Evolutionary conservation across 192 early-diverging fungal species (phyloP), one percentile per base, ranked within the genome.

Genomic region (Mortierella claussenii): DNA sequence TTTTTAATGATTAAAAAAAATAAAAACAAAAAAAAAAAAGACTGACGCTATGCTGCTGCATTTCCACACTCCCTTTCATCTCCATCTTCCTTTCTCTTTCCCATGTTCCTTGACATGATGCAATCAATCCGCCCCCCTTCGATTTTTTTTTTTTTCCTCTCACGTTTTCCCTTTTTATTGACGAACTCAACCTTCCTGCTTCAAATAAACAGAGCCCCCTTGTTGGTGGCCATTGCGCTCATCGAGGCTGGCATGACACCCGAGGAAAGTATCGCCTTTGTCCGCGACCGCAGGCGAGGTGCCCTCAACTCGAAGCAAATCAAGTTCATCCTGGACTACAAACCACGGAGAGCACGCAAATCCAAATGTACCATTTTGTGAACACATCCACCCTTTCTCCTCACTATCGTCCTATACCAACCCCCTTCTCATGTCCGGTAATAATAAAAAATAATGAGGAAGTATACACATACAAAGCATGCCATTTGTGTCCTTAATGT

Each of bases 171-270:
- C 52, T 49, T 49, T 5, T 49, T 5, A 33, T 44, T 31, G 11
- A 10, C 26, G 26, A 42, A 8, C 6, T 23, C 42, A 28, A 36
- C 49, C n/a, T 44, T 43, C 20, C 33, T 61, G 40, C 11, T 47
- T 37, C n/a, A n/a, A n/a, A 40, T 36, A 23, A 17, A 45, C 55
- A 87, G 86, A 45, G 86, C 86, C 5, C 88, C 88, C 15, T 81
- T 92, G 7, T 54, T 92, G 33, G 90, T 95, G 13, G 92, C 92
- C 1, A 89, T 95, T 69, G 91, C 93, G 9, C 74, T 95, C 40
- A 90, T 95, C 48, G 93, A 95, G 63, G 85, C 87, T 51, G 93
- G 93, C 18, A 89, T 95, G 88, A 68, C 83, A 4, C 84, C 91
- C 24, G 79, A 94, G 33, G 93, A 94, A 62, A 85, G 90, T 43